Evolutionary conservation across 2,329 filamentous ascomycete species (phyloP), one percentile per base, ranked within the genome.

Genomic region (Lasiodiplodia sp.): DNA sequence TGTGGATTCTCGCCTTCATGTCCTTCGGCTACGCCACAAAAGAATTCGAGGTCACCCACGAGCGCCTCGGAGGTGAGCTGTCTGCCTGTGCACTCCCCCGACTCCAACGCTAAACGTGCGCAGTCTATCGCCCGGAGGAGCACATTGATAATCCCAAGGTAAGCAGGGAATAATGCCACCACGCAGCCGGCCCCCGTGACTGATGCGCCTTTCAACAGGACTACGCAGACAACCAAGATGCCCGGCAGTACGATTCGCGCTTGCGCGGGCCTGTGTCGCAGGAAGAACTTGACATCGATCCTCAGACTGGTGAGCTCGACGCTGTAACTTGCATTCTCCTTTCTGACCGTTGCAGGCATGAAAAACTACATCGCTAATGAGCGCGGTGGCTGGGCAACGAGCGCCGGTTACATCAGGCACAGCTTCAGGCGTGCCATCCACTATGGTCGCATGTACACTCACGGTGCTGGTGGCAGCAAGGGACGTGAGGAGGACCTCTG

Each of bases 311-410:
- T 75, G 69, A 16, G 66, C 38, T 23, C 28, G 16, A 25, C 7
- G 25, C 10, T 52, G 12, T 28, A 3, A 4, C 8, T 11, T 10
- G 16, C 16, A 2, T 38, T 55, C 47, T 40, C 12, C 3, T 12
- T 16, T 31, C 40, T 70, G 52, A 70, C 34, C 11, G 18, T 21
- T 18, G 21, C 40, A 75, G 94, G 94, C n/a, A 97, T 99, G 95
- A 99, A 98, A 81, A 98, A 98, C 78, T 99, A 99, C 79, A 98
- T 99, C 73, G 90, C 95, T 70, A 98, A 97, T 75, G 95, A 98
- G 78, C 84, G 82, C 16, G 93, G 94, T 4, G 87, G 88, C 51
- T 97, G 94, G 92, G 93, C 94, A 1, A 99, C 96, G 23, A 97
- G 94, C 71, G 84, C 92, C 8, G 94, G 92, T 49, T 97, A 95